A percentile compares a stretch with the other conserved stretches of the same genome.
Evolutionary conservation across 2,329 filamentous ascomycete species (phyloP).

Genomic region (Apiospora saccharicola): DNA sequence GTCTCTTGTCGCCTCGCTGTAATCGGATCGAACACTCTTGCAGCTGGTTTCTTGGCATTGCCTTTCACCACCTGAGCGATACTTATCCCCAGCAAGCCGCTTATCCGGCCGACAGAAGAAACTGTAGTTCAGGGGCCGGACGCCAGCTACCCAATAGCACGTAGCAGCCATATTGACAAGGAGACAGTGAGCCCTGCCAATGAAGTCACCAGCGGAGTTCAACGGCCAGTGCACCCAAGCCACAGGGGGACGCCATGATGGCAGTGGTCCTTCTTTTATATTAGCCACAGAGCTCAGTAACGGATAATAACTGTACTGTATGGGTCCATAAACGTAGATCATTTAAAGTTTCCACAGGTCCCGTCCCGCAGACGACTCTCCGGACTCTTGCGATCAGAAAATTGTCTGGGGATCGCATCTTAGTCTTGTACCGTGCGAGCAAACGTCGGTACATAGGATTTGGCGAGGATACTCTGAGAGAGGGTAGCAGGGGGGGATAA

Average conservation of each 20-base stretch:
- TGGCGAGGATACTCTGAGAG: neutral
- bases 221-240: neutral
- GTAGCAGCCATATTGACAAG: neutral
- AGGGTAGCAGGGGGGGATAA: neutral
- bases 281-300: neutral
- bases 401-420: neutral
- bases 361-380: neutral
- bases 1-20: neutral
- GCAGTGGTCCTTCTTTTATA: neutral
- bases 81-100: neutral
- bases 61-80: neutral
- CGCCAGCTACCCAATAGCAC: neutral
- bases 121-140: neutral
- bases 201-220: conserved; percentile 1
- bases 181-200: neutral
- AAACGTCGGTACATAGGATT: neutral
- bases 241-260: neutral
- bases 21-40: neutral
- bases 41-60: neutral
- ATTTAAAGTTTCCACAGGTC: neutral
- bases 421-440: neutral
- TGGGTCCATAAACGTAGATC: neutral
- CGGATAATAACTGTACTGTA: neutral
- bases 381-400: neutral
- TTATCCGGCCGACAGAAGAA: neutral